phyloP scores from a whole-genome alignment of 148 eudicot genomes.

The Dysphania ambrosioides region DNA sequence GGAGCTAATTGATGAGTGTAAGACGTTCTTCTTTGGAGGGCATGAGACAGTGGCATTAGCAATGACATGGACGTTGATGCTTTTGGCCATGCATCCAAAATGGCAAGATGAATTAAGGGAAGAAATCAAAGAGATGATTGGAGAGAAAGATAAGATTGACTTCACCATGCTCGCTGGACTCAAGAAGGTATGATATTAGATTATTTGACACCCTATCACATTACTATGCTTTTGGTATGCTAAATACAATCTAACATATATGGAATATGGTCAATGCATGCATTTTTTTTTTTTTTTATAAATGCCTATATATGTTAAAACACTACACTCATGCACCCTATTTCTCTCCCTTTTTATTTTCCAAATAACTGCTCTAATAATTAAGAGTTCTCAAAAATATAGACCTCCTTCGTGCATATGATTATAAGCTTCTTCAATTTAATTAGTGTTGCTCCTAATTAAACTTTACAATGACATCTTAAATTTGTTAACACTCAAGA shows the following conservation, averaged over 20 bases:
- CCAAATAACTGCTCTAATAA: neutral
- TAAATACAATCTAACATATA: slow-evolving; percentile 13
- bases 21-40: slow-evolving; percentile 88
- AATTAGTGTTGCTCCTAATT: no score
- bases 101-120: slow-evolving; percentile 78
- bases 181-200: slow-evolving; percentile 70
- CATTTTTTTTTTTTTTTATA: neutral
- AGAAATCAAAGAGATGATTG: slow-evolving; percentile 66
- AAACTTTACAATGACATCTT: no score
- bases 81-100: slow-evolving; percentile 55
- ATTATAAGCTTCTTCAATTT: neutral
- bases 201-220: no score
- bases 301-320: neutral
- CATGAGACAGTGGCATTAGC: slow-evolving; percentile 81
- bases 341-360: slow-evolving; percentile 14
- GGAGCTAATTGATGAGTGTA: slow-evolving; percentile 84
- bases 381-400: slow-evolving; percentile 4
- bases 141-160: slow-evolving; percentile 54
- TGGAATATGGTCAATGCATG: slow-evolving; percentile 1
- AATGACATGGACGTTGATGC: slow-evolving; percentile 72
- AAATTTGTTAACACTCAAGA: no score
- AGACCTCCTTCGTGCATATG: slow-evolving; percentile 6
- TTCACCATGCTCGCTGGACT: slow-evolving; percentile 61
- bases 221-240: slow-evolving; percentile 14
- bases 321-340: neutral